Evolutionary conservation across 163 green algal species (phyloP), one percentile per base, ranked within the genome.

Genomic region (Chlamydomonas reinhardtii): DNA sequence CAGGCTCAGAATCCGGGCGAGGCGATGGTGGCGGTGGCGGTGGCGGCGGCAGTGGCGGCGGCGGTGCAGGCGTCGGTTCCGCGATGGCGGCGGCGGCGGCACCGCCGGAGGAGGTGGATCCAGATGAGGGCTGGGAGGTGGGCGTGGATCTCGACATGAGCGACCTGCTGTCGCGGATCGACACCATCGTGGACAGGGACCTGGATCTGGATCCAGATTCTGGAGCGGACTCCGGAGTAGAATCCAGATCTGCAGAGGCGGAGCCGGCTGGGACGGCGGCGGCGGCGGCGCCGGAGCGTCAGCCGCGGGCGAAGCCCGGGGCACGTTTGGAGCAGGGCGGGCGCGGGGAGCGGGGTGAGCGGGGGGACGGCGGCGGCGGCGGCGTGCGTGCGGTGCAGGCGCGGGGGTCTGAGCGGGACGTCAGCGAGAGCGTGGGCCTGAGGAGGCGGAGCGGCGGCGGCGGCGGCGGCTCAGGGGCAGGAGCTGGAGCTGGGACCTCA

Each of bases 91-190:
- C 20, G 54, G 52, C 56, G 69, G 77, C 31, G 31, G 9, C n/a
- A 22, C 31, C 31, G 68, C 34, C n/a, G 20, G 48, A 22, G 4
- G 66, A 48, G 31, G 31, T 8, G 66, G 48, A 62, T 22, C 69
- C 73, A 25, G 48, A 56, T 14, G 48, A 56, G 48, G 29, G 74
- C 2, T 90, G 72, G 77, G 76, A 92, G 89, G 85, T 87, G 12
- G 72, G 85, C 62, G 85, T 87, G 52, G 70, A 86, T 35, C 73
- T 88, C 64, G 78, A 87, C 43, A 62, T 88, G 54, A 62, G 61
- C 64, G 76, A 89, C 16, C 65, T 87, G 73, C 56, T 85, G 35
- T 39, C 48, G 8, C 48, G 75, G 34, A 85, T 91, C 82, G 83
- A 89, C 72, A 64, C 59, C 35, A 87, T 87, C 52, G 70, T 85